A percentile compares a stretch with the other conserved stretches of the same genome.
Conservation (phyloP, 495 filamentous ascomycete genomes). For the Clavariopsis aquatica region DNA sequence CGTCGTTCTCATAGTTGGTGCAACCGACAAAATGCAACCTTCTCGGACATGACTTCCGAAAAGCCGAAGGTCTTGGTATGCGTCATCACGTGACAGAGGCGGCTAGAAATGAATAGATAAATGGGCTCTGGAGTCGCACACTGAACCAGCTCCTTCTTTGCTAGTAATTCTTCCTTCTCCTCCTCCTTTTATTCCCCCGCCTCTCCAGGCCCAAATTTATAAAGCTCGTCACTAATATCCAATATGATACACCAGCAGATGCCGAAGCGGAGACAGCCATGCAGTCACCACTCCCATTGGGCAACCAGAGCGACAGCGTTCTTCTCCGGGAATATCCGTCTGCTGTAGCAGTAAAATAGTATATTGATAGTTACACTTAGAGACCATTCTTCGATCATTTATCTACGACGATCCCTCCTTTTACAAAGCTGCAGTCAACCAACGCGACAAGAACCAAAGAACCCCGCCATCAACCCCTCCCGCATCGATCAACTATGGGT, state of each 20-base stretch:
- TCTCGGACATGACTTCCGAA: conserved; percentile 7
- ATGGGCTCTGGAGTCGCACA: neutral
- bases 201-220: neutral
- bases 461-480: neutral
- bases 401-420: neutral
- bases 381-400: neutral
- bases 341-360: neutral
- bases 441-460: neutral
- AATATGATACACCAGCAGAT: neutral
- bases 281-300: neutral
- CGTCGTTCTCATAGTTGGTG: conserved; percentile 32
- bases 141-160: neutral
- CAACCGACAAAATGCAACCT: neutral
- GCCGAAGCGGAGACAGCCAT: conserved; percentile 4
- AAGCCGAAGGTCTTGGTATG: conserved; percentile 11
- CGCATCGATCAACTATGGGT: conserved; percentile 15
- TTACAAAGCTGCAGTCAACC: neutral
- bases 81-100: neutral
- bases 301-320: conserved; percentile 11
- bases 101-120: too few species aligned
- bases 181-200: neutral
- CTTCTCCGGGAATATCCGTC: conserved; percentile 24
- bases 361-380: neutral
- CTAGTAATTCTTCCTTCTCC: neutral
- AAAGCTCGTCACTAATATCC: neutral